Conservation (phyloP, 129 eudicot genomes). For the Helianthus tuberosus region DNA sequence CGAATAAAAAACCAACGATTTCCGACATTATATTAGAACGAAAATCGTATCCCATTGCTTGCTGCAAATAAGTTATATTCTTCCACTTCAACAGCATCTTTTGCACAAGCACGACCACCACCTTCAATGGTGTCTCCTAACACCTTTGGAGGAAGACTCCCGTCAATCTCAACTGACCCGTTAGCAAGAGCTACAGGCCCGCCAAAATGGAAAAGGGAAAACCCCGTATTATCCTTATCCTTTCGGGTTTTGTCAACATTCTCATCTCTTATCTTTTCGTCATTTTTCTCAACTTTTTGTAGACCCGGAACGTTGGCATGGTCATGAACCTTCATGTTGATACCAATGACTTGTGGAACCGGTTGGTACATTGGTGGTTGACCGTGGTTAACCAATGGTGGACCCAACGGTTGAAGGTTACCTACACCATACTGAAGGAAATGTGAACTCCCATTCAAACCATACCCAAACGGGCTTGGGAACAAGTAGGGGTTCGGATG, state of each 20-base stretch:
- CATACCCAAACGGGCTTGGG: constrained; percentile 62
- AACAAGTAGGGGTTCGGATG: constrained; percentile 72
- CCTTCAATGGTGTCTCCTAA: constrained; percentile 33
- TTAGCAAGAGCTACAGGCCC: constrained; percentile 84
- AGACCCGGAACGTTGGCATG: constrained; percentile 27
- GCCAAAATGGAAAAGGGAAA: constrained; percentile 87
- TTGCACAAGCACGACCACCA: constrained; percentile 45
- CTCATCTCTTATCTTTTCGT: constrained; percentile 26
- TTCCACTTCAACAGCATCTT: constrained; percentile 51
- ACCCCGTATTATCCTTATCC: constrained; percentile 52
- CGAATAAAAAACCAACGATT: constrained; percentile 30
- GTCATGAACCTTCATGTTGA: constrained; percentile 45
- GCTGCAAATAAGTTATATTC: constrained; percentile 87
- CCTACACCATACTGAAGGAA: constrained; percentile 68
- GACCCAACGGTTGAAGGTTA: constrained; percentile 56
- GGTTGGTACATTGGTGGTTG: constrained; percentile 68
- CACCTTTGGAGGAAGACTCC: constrained; percentile 31
- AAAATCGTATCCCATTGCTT: constrained; percentile 68
- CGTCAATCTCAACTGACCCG: constrained; percentile 50
- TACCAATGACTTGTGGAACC: constrained; percentile 43
- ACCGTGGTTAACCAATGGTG: constrained; percentile 53
- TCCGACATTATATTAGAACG: constrained; percentile 44
- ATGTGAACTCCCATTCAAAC: constrained; percentile 60
- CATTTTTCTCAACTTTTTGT: constrained; percentile 35
- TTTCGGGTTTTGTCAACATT: constrained; percentile 34